These are phyloP conservation scores for Pyricularia pennisetigena DNA, from an alignment of 2,329 filamentous ascomycete genomes.

Conservation along the genomic window DNA sequence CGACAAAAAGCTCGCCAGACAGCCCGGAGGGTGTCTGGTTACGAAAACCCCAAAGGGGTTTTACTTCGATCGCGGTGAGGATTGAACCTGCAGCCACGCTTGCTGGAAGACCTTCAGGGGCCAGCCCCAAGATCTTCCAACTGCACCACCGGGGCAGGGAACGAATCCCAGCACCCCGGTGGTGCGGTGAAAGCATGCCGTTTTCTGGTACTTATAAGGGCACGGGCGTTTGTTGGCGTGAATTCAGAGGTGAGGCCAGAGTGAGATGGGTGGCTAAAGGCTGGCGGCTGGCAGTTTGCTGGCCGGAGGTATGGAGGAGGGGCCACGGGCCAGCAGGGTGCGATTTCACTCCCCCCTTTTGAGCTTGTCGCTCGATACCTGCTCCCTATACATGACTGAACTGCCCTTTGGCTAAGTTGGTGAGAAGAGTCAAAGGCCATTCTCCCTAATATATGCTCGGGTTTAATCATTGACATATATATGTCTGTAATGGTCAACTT, in stretches of 20 bases:
- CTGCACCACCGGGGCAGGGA: not conserved
- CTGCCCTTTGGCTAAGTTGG: not conserved
- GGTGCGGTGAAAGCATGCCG: not conserved
- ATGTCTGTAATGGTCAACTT: not conserved
- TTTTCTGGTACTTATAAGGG: not conserved
- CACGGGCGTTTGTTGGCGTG: not conserved
- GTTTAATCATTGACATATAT: not conserved
- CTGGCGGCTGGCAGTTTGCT: not conserved
- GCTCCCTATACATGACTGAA: not conserved
- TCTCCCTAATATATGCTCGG: not conserved
- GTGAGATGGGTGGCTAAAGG: not conserved
- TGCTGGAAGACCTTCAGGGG: not conserved
- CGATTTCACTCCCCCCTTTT: not conserved
- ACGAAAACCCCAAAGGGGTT: not conserved
- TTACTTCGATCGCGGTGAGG: not conserved
- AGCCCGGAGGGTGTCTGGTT: not conserved
- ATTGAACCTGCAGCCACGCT: not conserved
- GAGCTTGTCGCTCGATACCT: not conserved
- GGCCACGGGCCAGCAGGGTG: not conserved
- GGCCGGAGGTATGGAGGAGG: not conserved
- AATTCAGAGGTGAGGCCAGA: not conserved
- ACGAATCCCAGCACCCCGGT: not conserved
- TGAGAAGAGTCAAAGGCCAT: not conserved
- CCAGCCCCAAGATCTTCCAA: not conserved
- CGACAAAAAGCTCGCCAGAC: not conserved